A percentile compares a stretch with the other conserved stretches of the same genome.
These are phyloP conservation scores for Diaporthe australafricana DNA, from an alignment of 2,329 filamentous ascomycete genomes.

Conservation along the genomic window DNA sequence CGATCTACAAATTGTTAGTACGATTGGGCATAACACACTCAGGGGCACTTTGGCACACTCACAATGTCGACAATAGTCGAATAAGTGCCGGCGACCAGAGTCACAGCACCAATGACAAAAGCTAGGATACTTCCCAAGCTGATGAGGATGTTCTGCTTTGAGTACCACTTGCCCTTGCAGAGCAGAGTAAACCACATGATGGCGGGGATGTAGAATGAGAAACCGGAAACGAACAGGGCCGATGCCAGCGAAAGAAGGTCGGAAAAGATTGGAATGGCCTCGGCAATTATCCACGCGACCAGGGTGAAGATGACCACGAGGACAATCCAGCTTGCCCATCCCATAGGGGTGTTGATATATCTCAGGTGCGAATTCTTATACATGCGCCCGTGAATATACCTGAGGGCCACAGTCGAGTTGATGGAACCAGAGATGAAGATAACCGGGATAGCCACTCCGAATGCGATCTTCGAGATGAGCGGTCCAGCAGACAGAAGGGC, in stretches of 20 bases:
- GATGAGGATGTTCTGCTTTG: slow-evolving; percentile 41
- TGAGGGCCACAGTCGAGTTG: slow-evolving; percentile 63
- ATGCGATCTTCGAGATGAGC: slow-evolving; percentile 73
- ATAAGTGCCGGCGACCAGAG: slow-evolving; percentile 45
- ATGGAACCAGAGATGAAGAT: slow-evolving; percentile 82
- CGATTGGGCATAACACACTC: not conserved
- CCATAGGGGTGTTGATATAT: slow-evolving; percentile 60
- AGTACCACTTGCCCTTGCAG: slow-evolving; percentile 46
- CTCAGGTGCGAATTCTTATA: slow-evolving; percentile 56
- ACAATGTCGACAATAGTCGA: slow-evolving; percentile 45
- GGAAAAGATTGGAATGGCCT: slow-evolving; percentile 79
- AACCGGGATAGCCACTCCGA: slow-evolving; percentile 76
- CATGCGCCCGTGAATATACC: slow-evolving; percentile 59
- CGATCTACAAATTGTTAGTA: not conserved
- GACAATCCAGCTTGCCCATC: slow-evolving; percentile 65
- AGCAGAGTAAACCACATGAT: slow-evolving; percentile 49
- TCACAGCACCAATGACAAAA: slow-evolving; percentile 43
- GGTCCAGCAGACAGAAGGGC: slow-evolving; percentile 74
- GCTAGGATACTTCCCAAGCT: slow-evolving; percentile 39
- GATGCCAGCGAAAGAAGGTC: slow-evolving; percentile 69
- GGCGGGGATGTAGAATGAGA: slow-evolving; percentile 50
- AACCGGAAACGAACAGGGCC: slow-evolving; percentile 62
- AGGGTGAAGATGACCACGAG: slow-evolving; percentile 71
- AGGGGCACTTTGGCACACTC: slow-evolving; percentile 31
- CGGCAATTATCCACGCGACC: slow-evolving; percentile 76